A percentile compares a stretch with the other conserved stretches of the same genome.
Evolutionary conservation across 331 rosid genomes (phyloP).

Genomic region (Malus hybrid): DNA sequence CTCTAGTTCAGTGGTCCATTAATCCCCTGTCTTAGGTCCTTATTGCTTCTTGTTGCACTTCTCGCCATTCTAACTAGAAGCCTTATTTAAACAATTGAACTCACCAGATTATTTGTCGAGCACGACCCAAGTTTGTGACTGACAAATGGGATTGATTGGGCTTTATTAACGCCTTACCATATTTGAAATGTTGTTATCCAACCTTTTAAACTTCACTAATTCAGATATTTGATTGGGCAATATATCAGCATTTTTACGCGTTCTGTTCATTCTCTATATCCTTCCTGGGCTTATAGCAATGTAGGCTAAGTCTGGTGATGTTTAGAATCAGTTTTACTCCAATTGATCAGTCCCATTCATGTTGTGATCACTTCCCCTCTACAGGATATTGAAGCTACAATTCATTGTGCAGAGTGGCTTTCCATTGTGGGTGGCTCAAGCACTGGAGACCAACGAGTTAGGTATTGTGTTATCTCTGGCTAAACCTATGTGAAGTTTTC

Average conservation of each 20-base stretch:
- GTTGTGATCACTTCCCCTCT: slow-evolving; percentile 34
- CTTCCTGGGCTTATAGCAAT: background rate
- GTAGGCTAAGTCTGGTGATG: background rate
- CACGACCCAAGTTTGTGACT: background rate
- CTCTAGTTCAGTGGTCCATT: background rate
- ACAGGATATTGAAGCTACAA: slow-evolving; percentile 97
- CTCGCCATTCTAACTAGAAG: background rate
- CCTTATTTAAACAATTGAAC: background rate
- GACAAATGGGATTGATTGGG: background rate
- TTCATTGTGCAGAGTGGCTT: slow-evolving; percentile 99
- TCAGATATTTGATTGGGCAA: too few species aligned
- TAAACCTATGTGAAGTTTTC: slow-evolving; percentile 3
- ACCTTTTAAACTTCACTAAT: background rate
- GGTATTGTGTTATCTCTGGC: slow-evolving; percentile 40
- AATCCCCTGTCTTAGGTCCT: background rate
- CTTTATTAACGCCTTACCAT: background rate
- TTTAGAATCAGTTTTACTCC: slow-evolving; percentile 20
- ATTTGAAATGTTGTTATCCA: background rate
- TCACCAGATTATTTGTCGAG: background rate
- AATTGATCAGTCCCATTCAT: slow-evolving; percentile 31
- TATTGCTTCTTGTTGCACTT: background rate
- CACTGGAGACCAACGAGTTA: slow-evolving; percentile 81
- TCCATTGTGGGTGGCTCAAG: slow-evolving; percentile 96
- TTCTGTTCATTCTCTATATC: background rate
- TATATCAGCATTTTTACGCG: background rate